Conservation (phyloP, 2,329 filamentous ascomycete genomes). For the Penicillium glabrum region DNA sequence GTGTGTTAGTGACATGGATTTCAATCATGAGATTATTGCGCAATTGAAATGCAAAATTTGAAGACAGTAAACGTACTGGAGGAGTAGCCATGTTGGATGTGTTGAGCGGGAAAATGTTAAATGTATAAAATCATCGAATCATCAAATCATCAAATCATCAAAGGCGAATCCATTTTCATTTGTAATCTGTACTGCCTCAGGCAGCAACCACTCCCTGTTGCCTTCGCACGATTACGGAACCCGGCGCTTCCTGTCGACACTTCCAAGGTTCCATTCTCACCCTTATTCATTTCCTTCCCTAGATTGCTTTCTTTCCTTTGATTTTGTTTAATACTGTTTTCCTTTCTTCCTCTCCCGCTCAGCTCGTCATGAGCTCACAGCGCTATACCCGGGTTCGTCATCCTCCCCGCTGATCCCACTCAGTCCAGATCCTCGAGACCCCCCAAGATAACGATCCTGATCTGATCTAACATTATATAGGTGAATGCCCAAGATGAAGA, state of each 20-base stretch:
- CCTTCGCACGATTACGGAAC: slow-evolving; percentile 18
- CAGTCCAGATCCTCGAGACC: neutral
- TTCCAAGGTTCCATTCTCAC: slow-evolving; percentile 5
- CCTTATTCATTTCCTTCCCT: slow-evolving; percentile 1
- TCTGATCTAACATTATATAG: slow-evolving; percentile 25
- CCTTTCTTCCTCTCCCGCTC: slow-evolving; percentile 26
- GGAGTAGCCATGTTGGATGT: slow-evolving; percentile 3
- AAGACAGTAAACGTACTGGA: neutral
- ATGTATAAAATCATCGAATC: neutral
- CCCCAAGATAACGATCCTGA: slow-evolving; percentile 14
- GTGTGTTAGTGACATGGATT: neutral
- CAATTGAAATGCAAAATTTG: neutral
- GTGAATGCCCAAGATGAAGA: slow-evolving; percentile 48
- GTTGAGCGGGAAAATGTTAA: neutral
- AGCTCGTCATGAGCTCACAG: slow-evolving; percentile 51
- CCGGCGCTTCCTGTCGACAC: slow-evolving; percentile 20
- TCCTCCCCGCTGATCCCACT: slow-evolving; percentile 20
- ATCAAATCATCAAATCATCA: neutral
- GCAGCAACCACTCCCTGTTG: slow-evolving; percentile 24
- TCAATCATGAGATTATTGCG: neutral
- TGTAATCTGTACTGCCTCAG: slow-evolving; percentile 16
- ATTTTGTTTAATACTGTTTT: slow-evolving; percentile 20
- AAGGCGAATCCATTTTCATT: neutral
- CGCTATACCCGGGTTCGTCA: slow-evolving; percentile 48
- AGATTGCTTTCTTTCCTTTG: slow-evolving; percentile 4